Evolutionary conservation across 1,139 yeast genomes (phyloP), one percentile per base, ranked within the genome.

Genomic region (Dujonia santamariae): DNA sequence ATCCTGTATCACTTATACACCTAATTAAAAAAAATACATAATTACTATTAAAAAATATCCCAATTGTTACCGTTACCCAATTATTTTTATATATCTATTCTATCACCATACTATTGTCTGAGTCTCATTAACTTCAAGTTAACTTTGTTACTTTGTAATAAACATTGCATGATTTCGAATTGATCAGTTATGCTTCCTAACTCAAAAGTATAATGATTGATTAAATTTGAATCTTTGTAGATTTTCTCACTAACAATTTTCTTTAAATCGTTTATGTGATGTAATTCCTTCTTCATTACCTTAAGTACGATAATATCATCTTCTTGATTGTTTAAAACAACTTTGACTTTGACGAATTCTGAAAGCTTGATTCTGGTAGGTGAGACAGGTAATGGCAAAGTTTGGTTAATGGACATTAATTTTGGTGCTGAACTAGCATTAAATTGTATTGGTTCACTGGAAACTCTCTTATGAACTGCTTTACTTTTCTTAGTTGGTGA

Each of bases 301-400:
- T 54, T 55, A 22, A 63, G 41, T 2, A 57, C 65, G 13, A 63
- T 50, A 12, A 62, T 59, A 37, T 63, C 69, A 26, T 55, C 53
- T 32, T 59, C 63, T 28, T 45, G 42, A 40, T 63, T 61, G 37
- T 59, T 53, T 31, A 63, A 49, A 19, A 45, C 39, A 16, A 64
- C 51, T 41, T 64, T 63, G 31, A 64, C 52, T 38, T 63, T 62
- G 31, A 63, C 48, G 40, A 39, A 50, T 32, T 56, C 62, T 11
- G 9, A 17, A 11, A 27, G 30, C 19, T 46, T 37, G 23, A 33
- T 25, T 26, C 25, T 28, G 15, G 25, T 31, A 18, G 30, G 36
- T 29, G 27, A n/a, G 26, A 16, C 19, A n/a, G n/a, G n/a, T n/a
- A n/a, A n/a, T n/a, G n/a, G n/a, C n/a, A n/a, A n/a, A n/a, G n/a